Evolutionary conservation across 352 stramenopile species (phyloP).

Genomic region (Nannochloropsis limnetica): DNA sequence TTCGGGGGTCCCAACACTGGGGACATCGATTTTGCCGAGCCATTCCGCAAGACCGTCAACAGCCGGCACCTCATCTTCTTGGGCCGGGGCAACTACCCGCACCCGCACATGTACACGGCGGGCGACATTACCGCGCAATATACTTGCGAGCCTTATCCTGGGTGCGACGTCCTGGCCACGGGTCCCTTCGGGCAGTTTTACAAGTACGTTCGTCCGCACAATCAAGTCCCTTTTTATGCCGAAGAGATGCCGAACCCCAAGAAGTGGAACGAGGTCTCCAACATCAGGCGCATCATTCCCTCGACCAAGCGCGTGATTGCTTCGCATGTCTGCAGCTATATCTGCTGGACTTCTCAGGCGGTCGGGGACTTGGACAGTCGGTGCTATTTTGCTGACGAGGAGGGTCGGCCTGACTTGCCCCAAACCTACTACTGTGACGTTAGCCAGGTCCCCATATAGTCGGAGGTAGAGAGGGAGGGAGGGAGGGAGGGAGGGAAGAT

Average conservation of each 20-base stretch:
- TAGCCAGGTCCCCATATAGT: slow-evolving; percentile 12
- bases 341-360: slow-evolving; percentile 9
- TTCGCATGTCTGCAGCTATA: slow-evolving; percentile 29
- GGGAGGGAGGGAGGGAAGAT: background rate
- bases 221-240: slow-evolving; percentile 17
- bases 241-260: slow-evolving; percentile 9
- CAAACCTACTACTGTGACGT: slow-evolving; percentile 28
- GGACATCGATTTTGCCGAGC: slow-evolving; percentile 27
- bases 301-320: slow-evolving; percentile 32
- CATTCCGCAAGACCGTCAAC: background rate
- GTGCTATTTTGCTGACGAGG: slow-evolving; percentile 21
- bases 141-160: slow-evolving; percentile 16
- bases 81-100: background rate
- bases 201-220: slow-evolving; percentile 21
- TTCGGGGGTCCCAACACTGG: slow-evolving; percentile 20
- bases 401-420: background rate
- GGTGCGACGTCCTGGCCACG: background rate
- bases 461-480: background rate
- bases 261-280: slow-evolving; percentile 19
- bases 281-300: slow-evolving; percentile 21
- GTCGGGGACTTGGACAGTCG: background rate
- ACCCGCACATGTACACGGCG: slow-evolving; percentile 25
- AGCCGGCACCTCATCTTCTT: slow-evolving; percentile 13
- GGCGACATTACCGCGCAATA: slow-evolving; percentile 29
- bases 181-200: slow-evolving; percentile 1